phyloP scores from a whole-genome alignment of 257 asterid genomes.

The Ajuga chamaepitys region DNA sequence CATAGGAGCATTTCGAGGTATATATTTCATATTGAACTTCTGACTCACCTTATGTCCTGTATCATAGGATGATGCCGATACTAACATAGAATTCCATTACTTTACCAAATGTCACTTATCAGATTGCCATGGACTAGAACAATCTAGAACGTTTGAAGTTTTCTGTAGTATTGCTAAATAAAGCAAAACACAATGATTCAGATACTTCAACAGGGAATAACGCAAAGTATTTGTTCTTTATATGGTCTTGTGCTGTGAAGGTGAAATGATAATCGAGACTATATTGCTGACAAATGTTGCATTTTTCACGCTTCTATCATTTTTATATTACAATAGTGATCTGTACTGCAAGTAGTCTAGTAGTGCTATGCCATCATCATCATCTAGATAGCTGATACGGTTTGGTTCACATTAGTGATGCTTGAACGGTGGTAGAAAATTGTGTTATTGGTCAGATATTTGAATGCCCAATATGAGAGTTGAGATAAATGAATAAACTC shows the following conservation, averaged over 20 bases:
- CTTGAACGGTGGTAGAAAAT: neutral
- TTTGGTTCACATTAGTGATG: neutral
- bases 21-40: neutral
- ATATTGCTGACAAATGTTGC: neutral
- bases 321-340: neutral
- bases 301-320: neutral
- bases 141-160: neutral
- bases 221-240: too few species aligned
- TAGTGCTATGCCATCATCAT: too few species aligned
- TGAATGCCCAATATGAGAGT: neutral
- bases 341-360: too few species aligned
- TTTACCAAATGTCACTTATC: neutral
- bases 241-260: too few species aligned
- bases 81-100: constrained; percentile 3
- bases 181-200: neutral
- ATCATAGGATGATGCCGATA: neutral
- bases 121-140: neutral
- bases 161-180: neutral
- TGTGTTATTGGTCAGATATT: neutral
- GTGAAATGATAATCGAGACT: neutral
- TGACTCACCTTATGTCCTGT: neutral
- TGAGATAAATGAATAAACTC: neutral
- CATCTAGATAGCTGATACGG: neutral
- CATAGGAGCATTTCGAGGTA: neutral
- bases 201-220: too few species aligned